A percentile compares a stretch with the other conserved stretches of the same genome.
These are phyloP conservation scores for Fraxinus sp. DNA, from an alignment of 305 asterid species.

Conservation along the genomic window DNA sequence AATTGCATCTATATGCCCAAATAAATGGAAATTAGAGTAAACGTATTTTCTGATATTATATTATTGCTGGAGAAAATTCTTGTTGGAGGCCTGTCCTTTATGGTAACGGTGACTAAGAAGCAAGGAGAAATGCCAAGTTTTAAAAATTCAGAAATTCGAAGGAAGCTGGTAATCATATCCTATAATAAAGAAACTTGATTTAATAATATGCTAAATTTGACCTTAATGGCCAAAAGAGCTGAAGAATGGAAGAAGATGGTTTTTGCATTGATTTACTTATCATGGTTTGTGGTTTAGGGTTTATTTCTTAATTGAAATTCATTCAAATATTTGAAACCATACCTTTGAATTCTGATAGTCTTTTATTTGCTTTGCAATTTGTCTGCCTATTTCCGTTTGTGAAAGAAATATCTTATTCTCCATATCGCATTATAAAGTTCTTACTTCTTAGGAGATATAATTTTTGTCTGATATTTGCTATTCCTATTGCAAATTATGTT, in stretches of 20 bases:
- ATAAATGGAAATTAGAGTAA: neutral
- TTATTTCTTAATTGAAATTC: neutral
- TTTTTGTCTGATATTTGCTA: constrained; percentile 2
- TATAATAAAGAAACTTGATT: neutral
- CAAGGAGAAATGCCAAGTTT: neutral
- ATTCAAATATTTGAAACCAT: neutral
- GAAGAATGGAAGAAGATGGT: neutral
- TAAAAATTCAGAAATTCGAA: neutral
- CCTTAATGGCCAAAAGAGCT: neutral
- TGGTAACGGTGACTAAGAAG: neutral
- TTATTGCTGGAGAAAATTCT: neutral
- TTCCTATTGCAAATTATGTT: constrained; percentile 15
- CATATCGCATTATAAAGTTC: neutral
- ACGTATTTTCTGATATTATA: neutral
- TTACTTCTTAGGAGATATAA: neutral
- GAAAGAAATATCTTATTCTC: neutral
- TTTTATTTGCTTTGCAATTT: neutral
- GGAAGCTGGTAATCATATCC: neutral
- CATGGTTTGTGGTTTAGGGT: neutral
- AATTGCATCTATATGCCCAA: neutral
- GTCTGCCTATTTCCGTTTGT: neutral
- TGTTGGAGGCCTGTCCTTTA: neutral
- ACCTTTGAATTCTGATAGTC: neutral
- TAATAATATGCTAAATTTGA: neutral
- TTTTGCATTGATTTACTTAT: neutral